Conservation (phyloP, 768 basidiomycete genomes). For the Mycena vulgaris region DNA sequence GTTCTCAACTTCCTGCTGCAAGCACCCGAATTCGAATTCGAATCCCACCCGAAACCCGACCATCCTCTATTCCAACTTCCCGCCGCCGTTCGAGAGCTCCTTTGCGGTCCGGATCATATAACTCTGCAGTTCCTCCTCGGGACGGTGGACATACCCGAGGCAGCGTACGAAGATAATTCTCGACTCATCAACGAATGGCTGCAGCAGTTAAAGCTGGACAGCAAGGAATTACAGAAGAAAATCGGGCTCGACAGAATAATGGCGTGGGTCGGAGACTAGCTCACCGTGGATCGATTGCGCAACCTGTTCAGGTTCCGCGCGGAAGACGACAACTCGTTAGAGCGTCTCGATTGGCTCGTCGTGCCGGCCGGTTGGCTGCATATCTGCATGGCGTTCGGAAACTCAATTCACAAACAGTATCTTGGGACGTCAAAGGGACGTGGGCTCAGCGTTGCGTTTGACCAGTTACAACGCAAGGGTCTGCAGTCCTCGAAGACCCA, state of each 20-base stretch:
- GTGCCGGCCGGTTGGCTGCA: slow-evolving; percentile 60
- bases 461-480: slow-evolving; percentile 49
- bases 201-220: slow-evolving; percentile 43
- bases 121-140: slow-evolving; percentile 54
- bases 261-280: slow-evolving; percentile 52
- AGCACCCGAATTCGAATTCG: slow-evolving; percentile 48
- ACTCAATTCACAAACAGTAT: slow-evolving; percentile 62
- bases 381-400: slow-evolving; percentile 55
- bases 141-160: slow-evolving; percentile 53
- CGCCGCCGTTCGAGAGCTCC: slow-evolving; percentile 45
- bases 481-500: slow-evolving; percentile 42
- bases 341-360: slow-evolving; percentile 53
- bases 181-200: slow-evolving; percentile 50
- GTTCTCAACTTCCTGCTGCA: slow-evolving; percentile 48
- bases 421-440: slow-evolving; percentile 47
- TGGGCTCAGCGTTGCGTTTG: slow-evolving; percentile 50
- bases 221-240: slow-evolving; percentile 41
- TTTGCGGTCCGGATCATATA: slow-evolving; percentile 43
- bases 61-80: slow-evolving; percentile 37
- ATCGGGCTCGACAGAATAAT: too few species aligned
- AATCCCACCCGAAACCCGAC: slow-evolving; percentile 43
- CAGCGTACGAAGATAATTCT: slow-evolving; percentile 57
- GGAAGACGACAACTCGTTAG: too few species aligned
- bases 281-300: slow-evolving; percentile 55
- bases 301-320: slow-evolving; percentile 56